Conservation (phyloP, 2,329 filamentous ascomycete genomes). For the Dactylellina cionopaga region DNA sequence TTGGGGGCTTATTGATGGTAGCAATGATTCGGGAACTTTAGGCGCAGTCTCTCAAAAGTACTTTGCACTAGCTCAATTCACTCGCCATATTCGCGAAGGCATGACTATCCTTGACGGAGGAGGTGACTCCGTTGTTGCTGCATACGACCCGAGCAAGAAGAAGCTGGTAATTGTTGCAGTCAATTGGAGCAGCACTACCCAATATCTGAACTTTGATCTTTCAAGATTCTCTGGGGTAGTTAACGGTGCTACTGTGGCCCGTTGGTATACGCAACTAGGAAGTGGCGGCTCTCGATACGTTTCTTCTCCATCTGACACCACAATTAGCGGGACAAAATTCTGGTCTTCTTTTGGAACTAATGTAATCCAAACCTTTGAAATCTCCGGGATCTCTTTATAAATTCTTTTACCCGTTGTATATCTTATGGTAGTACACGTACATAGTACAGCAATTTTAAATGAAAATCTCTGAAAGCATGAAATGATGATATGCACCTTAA, state of each 20-base stretch:
- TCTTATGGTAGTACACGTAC: too few species aligned
- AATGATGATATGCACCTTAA: too few species aligned
- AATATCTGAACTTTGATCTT: constrained; percentile 62
- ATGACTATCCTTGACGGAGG: constrained; percentile 62
- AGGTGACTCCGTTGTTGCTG: constrained; percentile 60
- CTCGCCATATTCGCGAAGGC: constrained; percentile 62
- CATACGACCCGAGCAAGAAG: constrained; percentile 59
- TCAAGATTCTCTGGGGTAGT: constrained; percentile 58
- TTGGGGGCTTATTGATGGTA: constrained; percentile 62
- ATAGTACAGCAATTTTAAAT: too few species aligned
- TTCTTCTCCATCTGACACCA: constrained; percentile 57
- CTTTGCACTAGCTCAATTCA: constrained; percentile 62
- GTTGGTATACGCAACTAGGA: constrained; percentile 61
- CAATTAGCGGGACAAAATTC: constrained; percentile 60
- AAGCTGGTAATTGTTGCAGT: constrained; percentile 62
- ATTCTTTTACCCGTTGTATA: too few species aligned
- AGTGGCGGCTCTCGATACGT: constrained; percentile 60
- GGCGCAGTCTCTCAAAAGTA: constrained; percentile 60
- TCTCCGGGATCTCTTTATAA: constrained; percentile 50
- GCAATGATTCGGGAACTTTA: constrained; percentile 60
- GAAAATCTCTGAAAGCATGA: too few species aligned
- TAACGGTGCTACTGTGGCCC: constrained; percentile 58
- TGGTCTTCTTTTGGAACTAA: constrained; percentile 60
- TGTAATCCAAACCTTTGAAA: constrained; percentile 61
- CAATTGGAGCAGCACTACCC: constrained; percentile 60